These are phyloP conservation scores for Meyerozyma elateridarum DNA, from an alignment of 1,139 yeast species.

Conservation along the genomic window DNA sequence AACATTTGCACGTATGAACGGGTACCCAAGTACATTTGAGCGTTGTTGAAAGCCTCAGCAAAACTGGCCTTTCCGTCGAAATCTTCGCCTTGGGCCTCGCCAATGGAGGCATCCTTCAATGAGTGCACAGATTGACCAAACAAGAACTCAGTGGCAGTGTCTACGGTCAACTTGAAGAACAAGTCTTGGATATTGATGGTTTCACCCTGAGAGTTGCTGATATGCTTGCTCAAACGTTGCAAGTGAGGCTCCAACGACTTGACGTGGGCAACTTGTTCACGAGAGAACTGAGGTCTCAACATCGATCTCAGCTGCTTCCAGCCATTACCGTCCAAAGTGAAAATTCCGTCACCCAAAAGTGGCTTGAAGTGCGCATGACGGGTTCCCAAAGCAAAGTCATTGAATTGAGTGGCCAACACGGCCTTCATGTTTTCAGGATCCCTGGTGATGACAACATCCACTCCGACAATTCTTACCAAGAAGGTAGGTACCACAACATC, in stretches of 20 bases:
- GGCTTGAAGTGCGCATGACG: slow-evolving; percentile 20
- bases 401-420: slow-evolving; percentile 22
- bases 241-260: slow-evolving; percentile 22
- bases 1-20: slow-evolving; percentile 27
- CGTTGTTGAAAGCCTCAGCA: slow-evolving; percentile 27
- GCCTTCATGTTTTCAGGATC: slow-evolving; percentile 26
- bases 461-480: slow-evolving; percentile 17
- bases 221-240: slow-evolving; percentile 16
- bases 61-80: slow-evolving; percentile 20
- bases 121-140: slow-evolving; percentile 34
- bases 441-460: slow-evolving; percentile 17
- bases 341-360: slow-evolving; percentile 23
- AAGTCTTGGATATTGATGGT: slow-evolving; percentile 34
- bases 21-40: slow-evolving; percentile 27
- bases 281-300: slow-evolving; percentile 27
- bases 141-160: slow-evolving; percentile 38
- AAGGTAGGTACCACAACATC: slow-evolving; percentile 8
- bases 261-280: slow-evolving; percentile 25
- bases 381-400: slow-evolving; percentile 22
- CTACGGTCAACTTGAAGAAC: slow-evolving; percentile 36
- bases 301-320: slow-evolving; percentile 25
- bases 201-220: slow-evolving; percentile 17
- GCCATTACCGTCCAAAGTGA: slow-evolving; percentile 23
- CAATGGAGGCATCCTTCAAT: slow-evolving; percentile 28
- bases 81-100: slow-evolving; percentile 16